phyloP scores from a whole-genome alignment of 2,329 filamentous ascomycete species.

The Aspergillus sp. region DNA sequence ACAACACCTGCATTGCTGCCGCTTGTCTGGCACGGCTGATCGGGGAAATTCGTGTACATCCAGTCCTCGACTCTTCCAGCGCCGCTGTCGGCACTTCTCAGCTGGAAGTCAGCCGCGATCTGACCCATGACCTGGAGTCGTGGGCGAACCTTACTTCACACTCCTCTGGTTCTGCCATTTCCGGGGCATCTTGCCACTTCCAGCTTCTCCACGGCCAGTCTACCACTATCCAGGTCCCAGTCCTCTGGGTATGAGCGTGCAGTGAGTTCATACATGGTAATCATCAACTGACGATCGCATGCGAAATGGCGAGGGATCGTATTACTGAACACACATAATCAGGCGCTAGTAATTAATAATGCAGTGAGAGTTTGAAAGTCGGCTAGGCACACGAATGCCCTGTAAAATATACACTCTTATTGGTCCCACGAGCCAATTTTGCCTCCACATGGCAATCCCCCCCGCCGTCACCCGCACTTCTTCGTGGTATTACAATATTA shows the following conservation, averaged over 20 bases:
- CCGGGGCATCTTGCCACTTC: neutral
- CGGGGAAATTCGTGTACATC: too few relatives aligned
- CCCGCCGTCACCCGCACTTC: constrained; percentile 12
- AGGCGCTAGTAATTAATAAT: constrained; percentile 8
- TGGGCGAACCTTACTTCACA: neutral
- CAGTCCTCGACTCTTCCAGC: neutral
- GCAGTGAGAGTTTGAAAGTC: neutral
- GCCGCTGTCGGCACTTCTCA: constrained; percentile 1
- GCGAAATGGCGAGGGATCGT: neutral
- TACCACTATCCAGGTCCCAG: neutral
- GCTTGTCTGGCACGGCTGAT: too few relatives aligned
- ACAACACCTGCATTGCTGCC: neutral
- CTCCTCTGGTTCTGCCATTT: neutral
- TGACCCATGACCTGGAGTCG: neutral
- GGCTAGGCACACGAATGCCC: constrained; percentile 8
- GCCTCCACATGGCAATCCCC: constrained; percentile 11
- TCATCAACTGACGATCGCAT: neutral
- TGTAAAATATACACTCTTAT: constrained; percentile 1
- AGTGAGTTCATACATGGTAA: neutral
- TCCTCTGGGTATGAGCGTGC: neutral
- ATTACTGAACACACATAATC: neutral
- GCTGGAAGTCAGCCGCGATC: neutral
- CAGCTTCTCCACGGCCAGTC: neutral
- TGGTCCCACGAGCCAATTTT: neutral
- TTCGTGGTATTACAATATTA: constrained; percentile 9